Percentiles rank a stretch among this genome's conserved stretches.
Evolutionary conservation across 2,329 filamentous ascomycete species (phyloP).

Genomic region (Clathrospora elynae): DNA sequence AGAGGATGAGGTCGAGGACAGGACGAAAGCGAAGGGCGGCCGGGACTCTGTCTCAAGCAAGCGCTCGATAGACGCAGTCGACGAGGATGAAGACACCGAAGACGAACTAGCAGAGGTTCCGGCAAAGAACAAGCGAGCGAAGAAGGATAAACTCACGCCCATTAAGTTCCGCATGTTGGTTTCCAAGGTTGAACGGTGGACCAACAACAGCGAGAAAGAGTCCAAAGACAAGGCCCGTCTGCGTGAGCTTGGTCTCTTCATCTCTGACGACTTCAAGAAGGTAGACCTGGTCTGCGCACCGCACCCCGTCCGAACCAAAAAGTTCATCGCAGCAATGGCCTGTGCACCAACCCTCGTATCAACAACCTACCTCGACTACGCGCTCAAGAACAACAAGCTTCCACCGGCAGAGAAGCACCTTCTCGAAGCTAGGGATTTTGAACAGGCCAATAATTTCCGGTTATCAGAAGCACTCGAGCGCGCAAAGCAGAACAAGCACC

Average conservation of each 20-base stretch:
- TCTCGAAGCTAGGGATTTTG: slow-evolving; percentile 73
- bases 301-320: slow-evolving; percentile 83
- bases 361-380: slow-evolving; percentile 77
- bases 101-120: slow-evolving; percentile 58
- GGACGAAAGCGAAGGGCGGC: slow-evolving; percentile 33
- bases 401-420: slow-evolving; percentile 68
- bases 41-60: slow-evolving; percentile 52
- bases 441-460: slow-evolving; percentile 71
- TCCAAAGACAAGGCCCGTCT: slow-evolving; percentile 81
- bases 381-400: slow-evolving; percentile 70
- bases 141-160: slow-evolving; percentile 57
- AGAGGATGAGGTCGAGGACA: slow-evolving; percentile 48
- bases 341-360: slow-evolving; percentile 78
- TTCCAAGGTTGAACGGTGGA: slow-evolving; percentile 85
- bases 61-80: slow-evolving; percentile 53
- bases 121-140: slow-evolving; percentile 65
- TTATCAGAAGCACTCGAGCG: slow-evolving; percentile 70
- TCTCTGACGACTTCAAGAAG: slow-evolving; percentile 74
- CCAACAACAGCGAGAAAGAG: slow-evolving; percentile 72
- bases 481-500: slow-evolving; percentile 76
- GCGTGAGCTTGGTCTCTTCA: slow-evolving; percentile 78
- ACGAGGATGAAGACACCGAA: slow-evolving; percentile 49
- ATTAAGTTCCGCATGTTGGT: slow-evolving; percentile 77
- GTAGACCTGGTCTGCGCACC: slow-evolving; percentile 90
- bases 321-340: slow-evolving; percentile 88